Base-by-base conservation (phyloP, 352 stramenopile species). In the Phytophthora fragariae region DNA sequence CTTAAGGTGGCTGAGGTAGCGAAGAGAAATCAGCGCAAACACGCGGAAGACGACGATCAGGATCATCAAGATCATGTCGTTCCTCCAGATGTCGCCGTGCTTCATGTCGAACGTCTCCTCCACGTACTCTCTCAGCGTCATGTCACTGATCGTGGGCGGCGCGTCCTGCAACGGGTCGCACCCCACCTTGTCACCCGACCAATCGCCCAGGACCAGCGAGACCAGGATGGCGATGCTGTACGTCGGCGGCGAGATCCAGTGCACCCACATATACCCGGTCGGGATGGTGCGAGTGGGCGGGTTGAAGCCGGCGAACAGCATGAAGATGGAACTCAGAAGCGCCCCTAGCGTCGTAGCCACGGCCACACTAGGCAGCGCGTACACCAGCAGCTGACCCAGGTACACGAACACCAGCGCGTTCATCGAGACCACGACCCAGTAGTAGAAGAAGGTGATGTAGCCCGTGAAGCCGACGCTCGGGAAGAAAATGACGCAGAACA, bases 251-350 rank as follows among this genome's bases (percentile, higher is more conserved):
- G 77, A 77, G 61, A 83, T 78, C 52, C 81, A 81, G 72, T 91
- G 77, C 14, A 93, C 62, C 83, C 82, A 93, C 64, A 78, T 83
- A 69, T 90, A 91, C 0, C 68, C 83, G 0, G 54, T 62, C 19
- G 85, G 85, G 35, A 91, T 88, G 49, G 70, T 77, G 44, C 70
- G 72, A 0, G 80, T 72, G 19, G 85, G 83, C 10, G 84, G 84
- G 62, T 83, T 87, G 57, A 83, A 93, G 56, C 85, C 85, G 0
- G 76, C 66, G 49, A 89, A 91, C 14, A 91, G 57, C 31, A 88
- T 74, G 56, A 88, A 88, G 24, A 93, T 81, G 10, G 74, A 75
- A 19, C 67, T 80, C 57, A 91, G 59, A 24, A 92, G 74, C 24
- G 68, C 71, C 1, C 80, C 84, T 2, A 90, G 24, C 1, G 62